Conservation (phyloP, 495 filamentous ascomycete species). For the Penicillium alfredii region DNA sequence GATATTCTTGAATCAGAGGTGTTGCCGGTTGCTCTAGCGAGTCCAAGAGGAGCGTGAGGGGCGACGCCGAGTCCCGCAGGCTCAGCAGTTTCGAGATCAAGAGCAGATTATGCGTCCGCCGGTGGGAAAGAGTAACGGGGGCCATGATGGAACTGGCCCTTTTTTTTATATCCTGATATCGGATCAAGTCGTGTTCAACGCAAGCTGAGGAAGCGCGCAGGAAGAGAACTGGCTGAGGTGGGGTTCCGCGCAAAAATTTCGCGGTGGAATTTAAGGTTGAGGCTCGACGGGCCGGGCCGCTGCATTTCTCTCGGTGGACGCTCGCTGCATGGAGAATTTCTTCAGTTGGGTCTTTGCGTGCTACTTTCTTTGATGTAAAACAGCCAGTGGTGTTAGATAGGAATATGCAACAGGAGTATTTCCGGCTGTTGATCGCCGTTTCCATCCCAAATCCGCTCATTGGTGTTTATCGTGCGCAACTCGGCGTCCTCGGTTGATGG, state of each 20-base stretch:
- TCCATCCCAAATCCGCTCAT: too few relatives aligned
- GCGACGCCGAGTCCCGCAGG: constrained; percentile 71
- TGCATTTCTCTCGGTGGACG: not conserved
- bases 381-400: too few relatives aligned
- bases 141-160: constrained; percentile 22
- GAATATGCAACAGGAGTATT: too few relatives aligned
- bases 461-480: too few relatives aligned
- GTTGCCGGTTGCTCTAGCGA: constrained; percentile 74
- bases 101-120: constrained; percentile 79
- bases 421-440: too few relatives aligned
- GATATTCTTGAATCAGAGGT: constrained; percentile 67
- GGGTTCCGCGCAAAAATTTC: constrained; percentile 27
- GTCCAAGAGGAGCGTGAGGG: constrained; percentile 80
- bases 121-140: constrained; percentile 51
- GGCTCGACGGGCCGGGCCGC: constrained; percentile 32
- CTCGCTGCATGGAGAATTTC: not conserved
- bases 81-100: constrained; percentile 79
- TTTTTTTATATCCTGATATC: too few relatives aligned
- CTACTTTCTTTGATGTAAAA: too few relatives aligned
- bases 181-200: too few relatives aligned
- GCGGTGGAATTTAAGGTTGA: constrained; percentile 21
- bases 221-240: constrained; percentile 17
- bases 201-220: too few relatives aligned
- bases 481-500: too few relatives aligned
- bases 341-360: too few relatives aligned